Percentiles rank a stretch among this genome's conserved stretches.
These are phyloP conservation scores for Phytophthora crassamura DNA, from an alignment of 352 stramenopile genomes.

Conservation along the genomic window DNA sequence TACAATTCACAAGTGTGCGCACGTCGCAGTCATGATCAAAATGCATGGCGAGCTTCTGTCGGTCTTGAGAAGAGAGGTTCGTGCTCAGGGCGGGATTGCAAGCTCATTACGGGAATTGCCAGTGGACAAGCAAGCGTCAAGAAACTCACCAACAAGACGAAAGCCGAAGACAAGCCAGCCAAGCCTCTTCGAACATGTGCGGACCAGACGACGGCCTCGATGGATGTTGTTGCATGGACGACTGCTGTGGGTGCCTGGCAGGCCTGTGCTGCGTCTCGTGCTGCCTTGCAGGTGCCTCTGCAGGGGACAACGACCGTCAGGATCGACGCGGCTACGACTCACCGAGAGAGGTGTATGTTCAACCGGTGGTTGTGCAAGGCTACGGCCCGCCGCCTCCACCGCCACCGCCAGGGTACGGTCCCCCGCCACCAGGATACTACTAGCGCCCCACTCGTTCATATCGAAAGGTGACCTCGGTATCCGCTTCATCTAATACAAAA, in stretches of 20 bases:
- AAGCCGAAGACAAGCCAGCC: constrained; percentile 1
- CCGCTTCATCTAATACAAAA: neutral
- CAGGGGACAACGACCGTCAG: constrained; percentile 18
- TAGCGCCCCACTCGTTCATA: neutral
- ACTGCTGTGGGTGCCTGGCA: constrained; percentile 35
- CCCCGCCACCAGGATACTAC: constrained; percentile 26
- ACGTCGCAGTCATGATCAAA: constrained; percentile 23
- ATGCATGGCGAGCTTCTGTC: constrained; percentile 11
- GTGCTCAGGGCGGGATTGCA: neutral
- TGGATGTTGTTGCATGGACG: constrained; percentile 24
- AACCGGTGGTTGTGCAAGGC: constrained; percentile 34
- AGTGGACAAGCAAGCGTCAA: neutral
- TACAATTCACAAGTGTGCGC: constrained; percentile 25
- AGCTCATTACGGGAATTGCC: constrained; percentile 29
- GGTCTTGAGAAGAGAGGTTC: neutral
- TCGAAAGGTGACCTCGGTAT: too few relatives aligned
- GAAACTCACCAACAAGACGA: constrained; percentile 13
- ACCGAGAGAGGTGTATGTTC: constrained; percentile 31
- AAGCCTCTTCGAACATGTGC: constrained; percentile 23
- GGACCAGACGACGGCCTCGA: constrained; percentile 25
- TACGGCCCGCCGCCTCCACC: constrained; percentile 22
- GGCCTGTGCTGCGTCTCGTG: constrained; percentile 36
- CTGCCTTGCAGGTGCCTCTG: constrained; percentile 29
- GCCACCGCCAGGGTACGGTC: constrained; percentile 20
- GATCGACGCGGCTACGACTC: constrained; percentile 25